These are phyloP conservation scores for Carex sylvatica DNA, from an alignment of 202 grass and related monocot genomes.

Conservation along the genomic window DNA sequence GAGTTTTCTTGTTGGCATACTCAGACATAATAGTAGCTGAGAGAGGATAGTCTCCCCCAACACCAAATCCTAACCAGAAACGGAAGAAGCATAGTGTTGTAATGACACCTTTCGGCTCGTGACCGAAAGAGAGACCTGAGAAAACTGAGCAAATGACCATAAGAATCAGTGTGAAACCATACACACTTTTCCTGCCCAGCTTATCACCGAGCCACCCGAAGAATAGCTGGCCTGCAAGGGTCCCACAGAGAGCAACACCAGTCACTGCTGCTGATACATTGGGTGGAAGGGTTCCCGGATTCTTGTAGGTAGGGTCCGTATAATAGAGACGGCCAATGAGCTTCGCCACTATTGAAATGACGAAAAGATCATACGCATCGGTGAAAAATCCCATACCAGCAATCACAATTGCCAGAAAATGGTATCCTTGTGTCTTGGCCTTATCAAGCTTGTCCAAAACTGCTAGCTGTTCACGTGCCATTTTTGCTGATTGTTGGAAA, in stretches of 20 bases:
- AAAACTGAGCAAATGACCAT: constrained; percentile 41
- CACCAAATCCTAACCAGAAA: constrained; percentile 50
- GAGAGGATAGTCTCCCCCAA: constrained; percentile 48
- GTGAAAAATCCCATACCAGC: constrained; percentile 77
- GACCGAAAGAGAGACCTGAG: constrained; percentile 38
- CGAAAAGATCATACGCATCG: constrained; percentile 32
- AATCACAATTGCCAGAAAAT: constrained; percentile 70
- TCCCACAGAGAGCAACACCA: constrained; percentile 67
- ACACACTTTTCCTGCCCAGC: constrained; percentile 67
- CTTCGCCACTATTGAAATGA: constrained; percentile 53
- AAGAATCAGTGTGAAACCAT: constrained; percentile 62
- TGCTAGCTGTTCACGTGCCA: constrained; percentile 37
- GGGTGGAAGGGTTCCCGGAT: constrained; percentile 45
- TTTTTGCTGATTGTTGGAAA: not conserved
- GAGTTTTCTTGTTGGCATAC: constrained; percentile 50
- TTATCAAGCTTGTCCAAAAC: constrained; percentile 54
- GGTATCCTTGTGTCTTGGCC: constrained; percentile 64
- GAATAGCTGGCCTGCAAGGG: constrained; percentile 68
- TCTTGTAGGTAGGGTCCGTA: constrained; percentile 24
- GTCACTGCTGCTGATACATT: constrained; percentile 51
- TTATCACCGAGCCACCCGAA: constrained; percentile 73
- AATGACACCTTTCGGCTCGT: constrained; percentile 23
- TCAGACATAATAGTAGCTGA: constrained; percentile 53
- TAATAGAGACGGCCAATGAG: constrained; percentile 75
- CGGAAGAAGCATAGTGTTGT: constrained; percentile 46